Conservation (phyloP, 2,329 filamentous ascomycete genomes). For the Neurospora crassa region DNA sequence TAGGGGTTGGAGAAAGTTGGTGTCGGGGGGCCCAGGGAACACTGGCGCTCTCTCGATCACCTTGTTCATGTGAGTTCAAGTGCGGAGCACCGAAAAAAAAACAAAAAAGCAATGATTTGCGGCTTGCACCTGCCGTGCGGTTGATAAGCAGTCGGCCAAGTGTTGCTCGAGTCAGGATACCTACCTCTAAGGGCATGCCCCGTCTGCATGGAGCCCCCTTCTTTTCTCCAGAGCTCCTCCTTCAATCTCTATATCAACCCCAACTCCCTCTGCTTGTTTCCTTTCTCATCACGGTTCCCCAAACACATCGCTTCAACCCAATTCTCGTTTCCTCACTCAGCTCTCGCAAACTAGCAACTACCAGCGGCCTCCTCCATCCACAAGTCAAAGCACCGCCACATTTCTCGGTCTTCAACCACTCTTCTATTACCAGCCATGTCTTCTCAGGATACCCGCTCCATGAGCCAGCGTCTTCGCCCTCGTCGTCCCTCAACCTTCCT, state of each 20-base stretch:
- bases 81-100: neutral
- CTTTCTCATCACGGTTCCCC: neutral
- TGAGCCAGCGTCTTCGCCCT: neutral
- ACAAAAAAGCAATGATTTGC: neutral
- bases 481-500: conserved; percentile 38
- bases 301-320: neutral
- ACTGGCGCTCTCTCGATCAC: neutral
- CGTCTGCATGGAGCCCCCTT: neutral
- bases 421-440: neutral
- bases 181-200: neutral
- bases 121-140: neutral
- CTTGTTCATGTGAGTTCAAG: neutral
- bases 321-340: neutral
- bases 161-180: neutral
- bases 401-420: neutral
- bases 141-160: neutral
- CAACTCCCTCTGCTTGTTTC: neutral
- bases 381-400: neutral
- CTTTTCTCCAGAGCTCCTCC: neutral
- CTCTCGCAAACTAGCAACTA: neutral
- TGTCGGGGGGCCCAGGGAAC: neutral
- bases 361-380: neutral
- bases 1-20: neutral
- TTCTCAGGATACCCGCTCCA: neutral
- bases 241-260: neutral